These are phyloP conservation scores for Cystofilobasidium bisporidii DNA, from an alignment of 768 basidiomycete genomes.

Conservation along the genomic window DNA sequence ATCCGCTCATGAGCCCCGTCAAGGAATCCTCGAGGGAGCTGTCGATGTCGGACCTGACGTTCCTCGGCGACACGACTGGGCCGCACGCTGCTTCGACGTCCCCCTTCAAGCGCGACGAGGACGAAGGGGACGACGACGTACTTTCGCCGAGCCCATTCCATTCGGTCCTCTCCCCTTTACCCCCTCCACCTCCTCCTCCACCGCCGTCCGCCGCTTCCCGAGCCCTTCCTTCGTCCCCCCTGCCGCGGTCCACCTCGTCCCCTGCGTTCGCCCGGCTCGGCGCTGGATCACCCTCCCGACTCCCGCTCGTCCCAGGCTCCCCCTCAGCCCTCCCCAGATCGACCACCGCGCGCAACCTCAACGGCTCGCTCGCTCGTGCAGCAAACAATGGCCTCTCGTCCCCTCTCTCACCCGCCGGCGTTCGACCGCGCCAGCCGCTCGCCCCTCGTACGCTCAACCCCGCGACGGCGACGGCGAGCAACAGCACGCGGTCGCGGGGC, in stretches of 20 bases:
- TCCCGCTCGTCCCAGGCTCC: background rate
- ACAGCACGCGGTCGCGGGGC: conserved; percentile 60
- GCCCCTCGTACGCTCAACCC: conserved; percentile 32
- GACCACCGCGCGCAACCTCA: conserved; percentile 43
- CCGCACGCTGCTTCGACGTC: background rate
- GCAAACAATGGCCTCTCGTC: conserved; percentile 49
- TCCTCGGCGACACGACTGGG: background rate
- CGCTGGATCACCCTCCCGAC: background rate
- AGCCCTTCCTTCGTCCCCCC: background rate
- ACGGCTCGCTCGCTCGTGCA: conserved; percentile 47
- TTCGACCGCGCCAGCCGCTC: conserved; percentile 39
- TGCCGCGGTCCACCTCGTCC: conserved; percentile 2
- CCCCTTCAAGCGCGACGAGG: background rate
- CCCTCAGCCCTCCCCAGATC: conserved; percentile 20
- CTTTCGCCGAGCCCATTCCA: background rate
- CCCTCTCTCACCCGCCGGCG: conserved; percentile 46
- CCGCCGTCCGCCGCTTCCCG: background rate
- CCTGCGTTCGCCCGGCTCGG: background rate
- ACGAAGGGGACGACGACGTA: background rate
- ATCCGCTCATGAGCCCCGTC: conserved; percentile 41
- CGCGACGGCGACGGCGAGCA: conserved; percentile 36
- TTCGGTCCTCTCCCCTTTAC: background rate
- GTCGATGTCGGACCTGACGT: conserved; percentile 23
- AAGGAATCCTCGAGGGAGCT: conserved; percentile 47
- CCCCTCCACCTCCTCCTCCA: background rate